These are phyloP conservation scores for Triglochin maritima DNA, from an alignment of 106 monocot species.

Conservation along the genomic window DNA sequence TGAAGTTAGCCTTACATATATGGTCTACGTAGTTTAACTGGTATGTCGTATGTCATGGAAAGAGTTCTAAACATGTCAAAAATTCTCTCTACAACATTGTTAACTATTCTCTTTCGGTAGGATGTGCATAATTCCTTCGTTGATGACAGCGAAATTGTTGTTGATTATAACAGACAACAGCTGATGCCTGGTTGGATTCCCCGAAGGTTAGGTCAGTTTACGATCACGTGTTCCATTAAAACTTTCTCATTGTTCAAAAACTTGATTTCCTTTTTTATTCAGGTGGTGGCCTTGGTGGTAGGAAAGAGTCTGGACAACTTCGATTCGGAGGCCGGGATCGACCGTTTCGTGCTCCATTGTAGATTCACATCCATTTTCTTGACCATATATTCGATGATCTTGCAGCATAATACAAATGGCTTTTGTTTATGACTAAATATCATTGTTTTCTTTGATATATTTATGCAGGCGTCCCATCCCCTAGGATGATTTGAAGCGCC, in stretches of 20 bases:
- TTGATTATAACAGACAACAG: conserved; percentile 87
- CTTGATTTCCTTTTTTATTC: neutral
- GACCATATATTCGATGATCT: neutral
- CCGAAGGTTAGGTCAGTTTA: conserved; percentile 48
- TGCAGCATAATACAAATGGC: neutral
- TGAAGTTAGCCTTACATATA: too few relatives aligned
- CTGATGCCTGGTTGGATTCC: conserved; percentile 99
- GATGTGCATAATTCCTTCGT: conserved; percentile 79
- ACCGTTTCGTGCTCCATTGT: conserved; percentile 93
- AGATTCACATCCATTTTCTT: neutral
- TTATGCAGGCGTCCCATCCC: conserved; percentile 70
- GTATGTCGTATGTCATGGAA: too few relatives aligned
- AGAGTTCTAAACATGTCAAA: too few relatives aligned
- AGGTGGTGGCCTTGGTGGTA: conserved; percentile 95
- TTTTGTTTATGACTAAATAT: neutral
- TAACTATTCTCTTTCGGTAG: conserved; percentile 23
- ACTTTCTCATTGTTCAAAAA: neutral
- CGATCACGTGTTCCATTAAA: neutral
- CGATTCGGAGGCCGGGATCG: conserved; percentile 97
- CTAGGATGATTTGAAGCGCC: conserved; percentile 73
- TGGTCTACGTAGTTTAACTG: too few relatives aligned
- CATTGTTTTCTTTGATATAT: neutral
- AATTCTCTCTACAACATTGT: neutral
- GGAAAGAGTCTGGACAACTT: conserved; percentile 96
- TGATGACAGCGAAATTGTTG: conserved; percentile 81